These are phyloP conservation scores for Dichotomocladium elegans DNA, from an alignment of 371 early-diverging fungal species.

Conservation along the genomic window DNA sequence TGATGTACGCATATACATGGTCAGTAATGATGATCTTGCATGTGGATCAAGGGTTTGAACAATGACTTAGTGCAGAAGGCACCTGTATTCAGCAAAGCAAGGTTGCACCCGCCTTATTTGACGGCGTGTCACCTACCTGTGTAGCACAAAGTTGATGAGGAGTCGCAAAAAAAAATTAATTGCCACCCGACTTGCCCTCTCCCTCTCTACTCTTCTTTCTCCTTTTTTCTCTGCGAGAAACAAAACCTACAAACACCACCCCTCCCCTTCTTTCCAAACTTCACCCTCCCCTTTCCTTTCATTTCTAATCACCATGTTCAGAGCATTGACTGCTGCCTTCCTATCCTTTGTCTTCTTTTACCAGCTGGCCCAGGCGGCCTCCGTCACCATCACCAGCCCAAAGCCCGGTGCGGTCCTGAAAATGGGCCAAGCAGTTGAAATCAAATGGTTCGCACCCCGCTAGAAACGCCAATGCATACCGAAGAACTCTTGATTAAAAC, in stretches of 20 bases:
- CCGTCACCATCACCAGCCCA: slow-evolving; percentile 19
- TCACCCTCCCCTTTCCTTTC: slow-evolving; percentile 16
- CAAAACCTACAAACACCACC: neutral
- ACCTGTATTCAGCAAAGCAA: neutral
- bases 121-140: slow-evolving; percentile 4
- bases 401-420: slow-evolving; percentile 25
- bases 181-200: neutral
- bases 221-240: neutral
- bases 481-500: no score
- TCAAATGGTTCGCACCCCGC: slow-evolving; percentile 26
- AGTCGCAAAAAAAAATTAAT: slow-evolving; percentile 4
- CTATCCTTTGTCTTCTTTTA: slow-evolving; percentile 9
- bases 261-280: neutral
- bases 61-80: no score
- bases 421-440: slow-evolving; percentile 32
- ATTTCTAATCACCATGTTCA: slow-evolving; percentile 5
- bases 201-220: slow-evolving; percentile 1
- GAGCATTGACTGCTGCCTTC: slow-evolving; percentile 5
- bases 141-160: slow-evolving; percentile 9
- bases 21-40: no score
- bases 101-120: no score
- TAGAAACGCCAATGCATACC: no score
- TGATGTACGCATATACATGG: no score
- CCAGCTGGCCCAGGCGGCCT: slow-evolving; percentile 18
- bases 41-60: no score